A percentile compares a stretch with the other conserved stretches of the same genome.
phyloP scores from a whole-genome alignment of 2,329 filamentous ascomycete genomes.

The Falciphora oryzae region DNA sequence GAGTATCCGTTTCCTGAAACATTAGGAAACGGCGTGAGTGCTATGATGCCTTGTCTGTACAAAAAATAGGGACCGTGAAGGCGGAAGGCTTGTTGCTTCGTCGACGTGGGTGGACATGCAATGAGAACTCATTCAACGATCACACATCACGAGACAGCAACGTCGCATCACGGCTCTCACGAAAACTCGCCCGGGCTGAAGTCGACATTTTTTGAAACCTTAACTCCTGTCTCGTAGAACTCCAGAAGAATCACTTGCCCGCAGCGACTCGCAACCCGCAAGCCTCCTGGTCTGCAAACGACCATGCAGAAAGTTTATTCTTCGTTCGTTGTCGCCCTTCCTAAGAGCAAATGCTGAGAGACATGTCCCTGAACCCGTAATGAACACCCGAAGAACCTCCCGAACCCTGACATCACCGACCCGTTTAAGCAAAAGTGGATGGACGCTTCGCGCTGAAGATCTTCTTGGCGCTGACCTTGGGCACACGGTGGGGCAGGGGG shows the following conservation, averaged over 20 bases:
- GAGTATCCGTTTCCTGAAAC: too few species aligned
- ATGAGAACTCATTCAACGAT: neutral
- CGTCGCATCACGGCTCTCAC: neutral
- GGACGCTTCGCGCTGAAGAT: conserved; percentile 90
- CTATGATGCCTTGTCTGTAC: too few species aligned
- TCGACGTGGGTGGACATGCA: too few species aligned
- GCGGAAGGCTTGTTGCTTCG: too few species aligned
- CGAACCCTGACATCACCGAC: conserved; percentile 37
- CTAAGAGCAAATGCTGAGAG: conserved; percentile 51
- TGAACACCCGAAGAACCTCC: conserved; percentile 56
- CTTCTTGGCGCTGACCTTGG: conserved; percentile 80
- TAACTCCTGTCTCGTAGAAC: conserved; percentile 11
- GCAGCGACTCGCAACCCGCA: neutral
- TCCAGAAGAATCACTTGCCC: conserved; percentile 7
- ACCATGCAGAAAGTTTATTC: conserved; percentile 16
- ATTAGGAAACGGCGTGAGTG: too few species aligned
- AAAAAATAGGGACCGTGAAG: too few species aligned
- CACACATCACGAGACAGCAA: neutral
- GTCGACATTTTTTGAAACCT: conserved; percentile 10
- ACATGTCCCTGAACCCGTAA: conserved; percentile 54
- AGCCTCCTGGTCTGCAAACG: neutral
- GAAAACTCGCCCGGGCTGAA: neutral
- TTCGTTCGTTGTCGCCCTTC: conserved; percentile 35
- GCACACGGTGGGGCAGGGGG: conserved; percentile 94
- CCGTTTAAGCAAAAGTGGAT: conserved; percentile 90